Evolutionary conservation across 192 early-diverging fungal genomes (phyloP).

Genomic region (Spizellomyces punctatus): DNA sequence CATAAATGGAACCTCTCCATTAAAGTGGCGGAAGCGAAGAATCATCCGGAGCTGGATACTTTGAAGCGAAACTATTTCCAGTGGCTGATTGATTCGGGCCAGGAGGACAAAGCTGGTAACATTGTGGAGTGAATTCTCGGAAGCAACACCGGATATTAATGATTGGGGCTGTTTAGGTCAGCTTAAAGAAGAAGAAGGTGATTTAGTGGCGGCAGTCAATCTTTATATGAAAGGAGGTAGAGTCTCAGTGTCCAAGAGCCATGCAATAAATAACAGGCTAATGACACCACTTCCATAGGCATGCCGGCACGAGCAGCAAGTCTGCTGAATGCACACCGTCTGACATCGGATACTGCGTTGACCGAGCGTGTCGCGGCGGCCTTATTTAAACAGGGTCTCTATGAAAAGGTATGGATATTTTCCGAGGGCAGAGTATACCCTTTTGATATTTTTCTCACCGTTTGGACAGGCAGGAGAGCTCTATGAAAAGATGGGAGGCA

Average conservation of each 20-base stretch:
- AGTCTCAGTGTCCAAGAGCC: neutral
- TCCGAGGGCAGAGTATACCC: neutral
- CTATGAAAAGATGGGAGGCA: slow-evolving; percentile 57
- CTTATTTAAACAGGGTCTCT: slow-evolving; percentile 54
- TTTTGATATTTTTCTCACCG: slow-evolving; percentile 8
- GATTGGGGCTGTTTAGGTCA: slow-evolving; percentile 23
- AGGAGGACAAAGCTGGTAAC: slow-evolving; percentile 60
- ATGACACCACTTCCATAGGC: slow-evolving; percentile 26
- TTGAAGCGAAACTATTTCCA: slow-evolving; percentile 65
- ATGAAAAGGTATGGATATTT: slow-evolving; percentile 49
- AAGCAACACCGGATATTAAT: neutral
- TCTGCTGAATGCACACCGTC: slow-evolving; percentile 42
- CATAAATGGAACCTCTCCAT: slow-evolving; percentile 71
- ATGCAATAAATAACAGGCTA: neutral
- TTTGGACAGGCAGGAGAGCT: slow-evolving; percentile 54
- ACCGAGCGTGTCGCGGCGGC: slow-evolving; percentile 59
- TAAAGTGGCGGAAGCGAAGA: slow-evolving; percentile 65
- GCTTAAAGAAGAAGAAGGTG: slow-evolving; percentile 65
- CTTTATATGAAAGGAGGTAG: slow-evolving; percentile 62
- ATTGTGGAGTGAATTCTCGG: neutral
- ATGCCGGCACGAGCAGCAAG: slow-evolving; percentile 60
- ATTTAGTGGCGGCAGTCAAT: slow-evolving; percentile 55
- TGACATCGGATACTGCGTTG: slow-evolving; percentile 52
- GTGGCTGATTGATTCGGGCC: slow-evolving; percentile 66
- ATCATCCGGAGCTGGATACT: slow-evolving; percentile 62